Conservation (phyloP, 257 asterid genomes). For the Nicotiana obtusifolia region DNA sequence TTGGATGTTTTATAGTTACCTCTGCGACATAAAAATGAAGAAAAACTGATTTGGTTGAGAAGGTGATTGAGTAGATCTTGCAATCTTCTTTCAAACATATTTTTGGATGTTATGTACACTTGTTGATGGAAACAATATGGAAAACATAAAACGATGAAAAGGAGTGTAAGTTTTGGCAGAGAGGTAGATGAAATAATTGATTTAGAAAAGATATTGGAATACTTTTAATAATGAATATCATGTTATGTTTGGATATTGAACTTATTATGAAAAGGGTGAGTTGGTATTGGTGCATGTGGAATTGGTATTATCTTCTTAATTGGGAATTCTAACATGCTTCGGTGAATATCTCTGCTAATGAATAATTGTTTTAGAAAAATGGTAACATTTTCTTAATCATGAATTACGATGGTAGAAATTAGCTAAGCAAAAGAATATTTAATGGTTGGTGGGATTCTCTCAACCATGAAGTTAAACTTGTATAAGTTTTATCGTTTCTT, state of each 20-base stretch:
- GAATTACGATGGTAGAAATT: too few relatives aligned
- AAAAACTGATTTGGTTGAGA: not conserved
- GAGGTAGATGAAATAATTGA: not conserved
- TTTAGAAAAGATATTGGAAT: not conserved
- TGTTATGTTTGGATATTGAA: not conserved
- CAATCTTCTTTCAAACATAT: not conserved
- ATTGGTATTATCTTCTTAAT: not conserved
- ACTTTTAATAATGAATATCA: not conserved
- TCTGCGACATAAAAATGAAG: not conserved
- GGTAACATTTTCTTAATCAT: too few relatives aligned
- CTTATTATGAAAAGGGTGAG: not conserved
- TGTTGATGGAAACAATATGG: not conserved
- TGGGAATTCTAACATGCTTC: not conserved
- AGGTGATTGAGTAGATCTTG: not conserved
- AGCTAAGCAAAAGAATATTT: too few relatives aligned
- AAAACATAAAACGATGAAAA: not conserved
- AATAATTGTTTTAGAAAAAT: too few relatives aligned
- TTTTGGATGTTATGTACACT: not conserved
- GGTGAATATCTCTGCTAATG: not conserved
- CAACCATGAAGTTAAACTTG: too few relatives aligned
- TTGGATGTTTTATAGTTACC: not conserved
- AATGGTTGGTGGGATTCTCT: too few relatives aligned
- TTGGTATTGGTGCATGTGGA: not conserved
- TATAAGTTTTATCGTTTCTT: too few relatives aligned
- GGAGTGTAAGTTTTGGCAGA: not conserved